Evolutionary conservation across 176 grass and related monocot genomes (phyloP), one percentile per base, ranked within the genome.

Genomic region (Oryza glaberrima): DNA sequence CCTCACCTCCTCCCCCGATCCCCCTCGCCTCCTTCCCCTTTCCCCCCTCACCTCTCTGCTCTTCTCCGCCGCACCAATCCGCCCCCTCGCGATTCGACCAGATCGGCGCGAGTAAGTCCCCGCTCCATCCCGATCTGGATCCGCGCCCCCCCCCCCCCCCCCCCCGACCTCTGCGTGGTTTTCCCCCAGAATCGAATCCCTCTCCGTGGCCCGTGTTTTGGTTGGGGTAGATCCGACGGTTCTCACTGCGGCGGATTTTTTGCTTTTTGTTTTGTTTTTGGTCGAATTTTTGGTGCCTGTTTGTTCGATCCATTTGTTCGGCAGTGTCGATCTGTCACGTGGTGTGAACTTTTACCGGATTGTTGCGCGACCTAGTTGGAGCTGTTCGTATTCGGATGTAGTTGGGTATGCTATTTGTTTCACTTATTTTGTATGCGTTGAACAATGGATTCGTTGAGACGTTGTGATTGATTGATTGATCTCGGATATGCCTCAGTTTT

Each of bases 151-250:
- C 26, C 26, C 26, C 26, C 26, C 26, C 26, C 26, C 26, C 26
- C 26, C 26, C 26, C 26, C 26, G 17, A 1, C 71, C 61, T 76
- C 4, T 3, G 11, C 44, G 72, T 28, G 19, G 48, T 48, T 65
- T 49, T 5, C 1, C 0, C 17, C 70, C 38, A 38, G 1, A 3
- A 32, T 32, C 30, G 30, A 7, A 7, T 49, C 67, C 17, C 1
- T 23, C 23, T 25, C 15, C 35, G 36, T 61, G 34, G 11, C 41
- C 41, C 8, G 11, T 13, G 23, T n/a, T 38, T 64, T 1, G 69
- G 20, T 84, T 20, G 11, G 11, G 26, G 58, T 75, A 76, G 82
- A 76, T 68, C 63, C 61, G 54, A 63, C 11, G 69, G 58, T n/a
- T 56, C 0, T 60, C 22, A 6, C 13, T 3, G 5, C 6, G 4